These are phyloP conservation scores for Oxytropis ochrocephala DNA, from an alignment of 306 rosid genomes.

Conservation along the genomic window DNA sequence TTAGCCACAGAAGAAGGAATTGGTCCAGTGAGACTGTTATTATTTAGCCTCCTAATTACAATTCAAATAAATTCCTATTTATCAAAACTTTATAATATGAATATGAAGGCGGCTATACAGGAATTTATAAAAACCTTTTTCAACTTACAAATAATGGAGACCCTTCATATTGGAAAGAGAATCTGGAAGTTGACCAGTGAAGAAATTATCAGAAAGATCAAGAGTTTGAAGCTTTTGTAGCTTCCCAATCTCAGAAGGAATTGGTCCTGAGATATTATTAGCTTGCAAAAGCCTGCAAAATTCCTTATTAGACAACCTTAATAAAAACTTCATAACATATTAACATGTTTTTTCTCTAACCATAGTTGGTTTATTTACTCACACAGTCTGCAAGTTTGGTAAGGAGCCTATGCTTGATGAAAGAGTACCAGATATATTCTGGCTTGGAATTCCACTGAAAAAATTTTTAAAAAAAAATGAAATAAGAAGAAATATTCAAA, in stretches of 20 bases:
- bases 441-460: conserved; percentile 78
- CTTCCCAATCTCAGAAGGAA: conserved; percentile 72
- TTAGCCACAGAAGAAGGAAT: conserved; percentile 80
- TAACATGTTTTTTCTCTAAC: neutral
- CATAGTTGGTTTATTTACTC: conserved; percentile 26
- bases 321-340: neutral
- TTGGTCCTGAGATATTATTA: conserved; percentile 71
- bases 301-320: neutral
- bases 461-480: neutral
- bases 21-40: conserved; percentile 65
- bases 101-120: neutral
- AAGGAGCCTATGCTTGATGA: conserved; percentile 82
- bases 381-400: conserved; percentile 69
- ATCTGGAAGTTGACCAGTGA: conserved; percentile 67
- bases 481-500: too few relatives aligned
- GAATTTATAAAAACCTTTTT: neutral
- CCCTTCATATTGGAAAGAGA: conserved; percentile 54
- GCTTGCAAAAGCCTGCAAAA: conserved; percentile 62
- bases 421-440: conserved; percentile 67
- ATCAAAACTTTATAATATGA: conserved; percentile 11
- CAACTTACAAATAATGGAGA: conserved; percentile 77
- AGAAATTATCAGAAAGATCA: conserved; percentile 80
- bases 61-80: conserved; percentile 32
- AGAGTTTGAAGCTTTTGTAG: conserved; percentile 71
- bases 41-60: conserved; percentile 71